phyloP scores from a whole-genome alignment of 2,329 filamentous ascomycete genomes.

The Shiraia bambusicola region DNA sequence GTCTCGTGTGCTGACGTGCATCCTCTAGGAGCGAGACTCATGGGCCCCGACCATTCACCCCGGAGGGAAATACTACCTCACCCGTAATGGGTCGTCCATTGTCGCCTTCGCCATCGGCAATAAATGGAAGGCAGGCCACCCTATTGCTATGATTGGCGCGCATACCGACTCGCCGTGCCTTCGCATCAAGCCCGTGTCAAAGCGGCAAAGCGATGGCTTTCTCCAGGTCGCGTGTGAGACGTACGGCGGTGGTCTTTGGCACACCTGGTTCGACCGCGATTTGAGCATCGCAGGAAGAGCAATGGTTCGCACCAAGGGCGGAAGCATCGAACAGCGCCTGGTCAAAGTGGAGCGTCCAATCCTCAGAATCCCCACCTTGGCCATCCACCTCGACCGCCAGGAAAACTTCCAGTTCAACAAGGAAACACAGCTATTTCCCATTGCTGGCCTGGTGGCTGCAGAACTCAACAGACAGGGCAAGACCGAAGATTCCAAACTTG shows the following conservation, averaged over 20 bases:
- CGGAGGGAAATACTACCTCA: slow-evolving; percentile 95
- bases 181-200: slow-evolving; percentile 90
- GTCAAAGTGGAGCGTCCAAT: slow-evolving; percentile 90
- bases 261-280: slow-evolving; percentile 97
- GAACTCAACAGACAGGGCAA: slow-evolving; percentile 78
- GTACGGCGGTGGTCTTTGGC: slow-evolving; percentile 96
- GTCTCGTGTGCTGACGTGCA: slow-evolving; percentile 2
- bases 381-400: slow-evolving; percentile 88
- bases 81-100: slow-evolving; percentile 88
- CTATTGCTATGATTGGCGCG: slow-evolving; percentile 88
- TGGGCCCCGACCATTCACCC: slow-evolving; percentile 79
- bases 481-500: slow-evolving; percentile 44
- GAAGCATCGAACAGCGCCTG: slow-evolving; percentile 77
- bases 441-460: slow-evolving; percentile 80
- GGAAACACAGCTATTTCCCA: slow-evolving; percentile 92
- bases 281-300: slow-evolving; percentile 85
- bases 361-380: slow-evolving; percentile 86
- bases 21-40: slow-evolving; percentile 73
- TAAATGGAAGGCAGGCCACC: slow-evolving; percentile 89
- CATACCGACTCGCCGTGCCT: slow-evolving; percentile 95
- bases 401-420: slow-evolving; percentile 92
- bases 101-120: slow-evolving; percentile 89
- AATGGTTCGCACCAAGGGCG: slow-evolving; percentile 73
- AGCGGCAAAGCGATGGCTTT: slow-evolving; percentile 82
- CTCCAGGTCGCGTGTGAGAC: slow-evolving; percentile 94